Evolutionary conservation across 768 basidiomycete genomes (phyloP).

Genomic region (Flagelloscypha sp.): DNA sequence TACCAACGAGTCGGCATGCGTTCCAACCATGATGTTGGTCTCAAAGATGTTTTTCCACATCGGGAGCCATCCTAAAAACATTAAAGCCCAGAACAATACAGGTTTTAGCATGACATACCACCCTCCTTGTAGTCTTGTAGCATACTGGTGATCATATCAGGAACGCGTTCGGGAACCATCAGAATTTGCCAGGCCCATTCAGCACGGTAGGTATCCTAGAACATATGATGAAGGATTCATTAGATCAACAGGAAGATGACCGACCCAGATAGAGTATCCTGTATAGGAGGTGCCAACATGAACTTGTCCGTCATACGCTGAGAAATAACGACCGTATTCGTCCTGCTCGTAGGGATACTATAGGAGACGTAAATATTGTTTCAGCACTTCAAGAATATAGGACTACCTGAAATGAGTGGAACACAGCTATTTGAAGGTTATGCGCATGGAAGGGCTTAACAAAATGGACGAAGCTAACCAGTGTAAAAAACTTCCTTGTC

Average conservation of each 20-base stretch:
- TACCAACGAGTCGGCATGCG: constrained; percentile 72
- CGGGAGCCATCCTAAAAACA: constrained; percentile 70
- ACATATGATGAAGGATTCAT: not conserved
- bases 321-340: constrained; percentile 64
- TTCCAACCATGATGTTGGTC: constrained; percentile 83
- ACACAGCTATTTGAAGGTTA: constrained; percentile 37
- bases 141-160: constrained; percentile 74
- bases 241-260: constrained; percentile 9
- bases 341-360: constrained; percentile 74
- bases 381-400: too few species aligned
- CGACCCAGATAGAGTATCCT: constrained; percentile 74
- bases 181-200: constrained; percentile 75
- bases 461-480: constrained; percentile 54
- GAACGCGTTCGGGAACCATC: constrained; percentile 67
- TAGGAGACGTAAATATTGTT: constrained; percentile 2
- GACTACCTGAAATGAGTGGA: not conserved
- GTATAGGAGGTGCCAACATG: constrained; percentile 66
- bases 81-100: not conserved
- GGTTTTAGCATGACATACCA: not conserved
- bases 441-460: too few species aligned
- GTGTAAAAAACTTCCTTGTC: constrained; percentile 52
- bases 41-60: constrained; percentile 90
- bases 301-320: constrained; percentile 62
- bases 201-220: constrained; percentile 64
- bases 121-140: constrained; percentile 69